phyloP scores from a whole-genome alignment of 176 grass and related monocot genomes.

The Pharus latifolius region DNA sequence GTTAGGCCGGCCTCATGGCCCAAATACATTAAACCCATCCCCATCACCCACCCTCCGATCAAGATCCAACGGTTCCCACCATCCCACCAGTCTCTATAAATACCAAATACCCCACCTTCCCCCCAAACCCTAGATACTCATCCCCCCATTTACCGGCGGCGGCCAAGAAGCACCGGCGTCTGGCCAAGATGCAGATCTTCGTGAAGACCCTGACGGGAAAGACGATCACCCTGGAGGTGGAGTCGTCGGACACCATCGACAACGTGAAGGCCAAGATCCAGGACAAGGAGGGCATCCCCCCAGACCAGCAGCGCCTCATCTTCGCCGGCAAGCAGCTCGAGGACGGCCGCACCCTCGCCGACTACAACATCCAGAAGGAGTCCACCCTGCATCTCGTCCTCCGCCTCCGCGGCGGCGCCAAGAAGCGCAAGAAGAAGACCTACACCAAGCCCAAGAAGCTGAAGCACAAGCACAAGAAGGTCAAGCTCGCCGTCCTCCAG shows the following conservation, averaged over 20 bases:
- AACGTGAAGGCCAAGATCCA: conserved; percentile 69
- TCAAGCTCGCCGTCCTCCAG: conserved; percentile 70
- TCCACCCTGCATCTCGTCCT: conserved; percentile 60
- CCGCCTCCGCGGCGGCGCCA: conserved; percentile 42
- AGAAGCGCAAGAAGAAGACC: conserved; percentile 76
- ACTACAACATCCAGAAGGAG: conserved; percentile 87
- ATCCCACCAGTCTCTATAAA: conserved; percentile 7
- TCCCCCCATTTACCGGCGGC: too few species aligned
- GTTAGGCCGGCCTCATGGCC: too few species aligned
- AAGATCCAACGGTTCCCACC: neutral
- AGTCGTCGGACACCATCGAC: conserved; percentile 79
- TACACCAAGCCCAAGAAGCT: conserved; percentile 75
- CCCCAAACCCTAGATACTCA: conserved; percentile 5
- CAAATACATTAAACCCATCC: too few species aligned
- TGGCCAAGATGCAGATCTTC: conserved; percentile 67
- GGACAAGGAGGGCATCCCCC: conserved; percentile 67
- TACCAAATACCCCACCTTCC: neutral
- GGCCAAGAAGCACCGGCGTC: neutral
- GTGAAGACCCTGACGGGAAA: conserved; percentile 85
- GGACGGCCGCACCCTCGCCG: conserved; percentile 60
- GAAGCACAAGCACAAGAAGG: conserved; percentile 75
- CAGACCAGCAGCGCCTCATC: conserved; percentile 73
- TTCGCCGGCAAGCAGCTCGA: conserved; percentile 73
- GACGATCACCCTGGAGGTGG: conserved; percentile 94
- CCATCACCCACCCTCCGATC: neutral